Base-by-base conservation (phyloP, 257 asterid genomes). In the Ilex aquifolium region DNA sequence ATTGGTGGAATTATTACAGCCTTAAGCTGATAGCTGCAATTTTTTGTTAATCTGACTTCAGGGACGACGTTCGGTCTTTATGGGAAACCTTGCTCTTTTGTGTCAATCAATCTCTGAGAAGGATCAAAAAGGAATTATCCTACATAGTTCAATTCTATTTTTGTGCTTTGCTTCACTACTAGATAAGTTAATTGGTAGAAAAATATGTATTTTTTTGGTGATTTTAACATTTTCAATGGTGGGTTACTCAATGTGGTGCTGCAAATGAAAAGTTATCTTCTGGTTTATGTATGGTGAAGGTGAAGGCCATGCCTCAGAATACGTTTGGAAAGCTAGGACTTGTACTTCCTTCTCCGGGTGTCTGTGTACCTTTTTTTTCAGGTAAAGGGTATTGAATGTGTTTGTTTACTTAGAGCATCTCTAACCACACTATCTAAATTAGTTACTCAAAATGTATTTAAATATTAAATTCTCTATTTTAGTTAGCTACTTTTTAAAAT, bases 261-360 rank as follows among this genome's bases (percentile, higher is more conserved):
- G 8, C 42, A 36, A 4, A 4, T 36, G 42, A 36, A 36, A 36
- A 36, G 8, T 36, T 36, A 36, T 36, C 42, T 21, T 21, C 27
- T 21, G 27, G 27, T 21, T 36, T 4, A 36, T 4, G 5, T 36
- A 36, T 36, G 42, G 42, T 36, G 42, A 36, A 36, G 42, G 8
- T 8, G 60, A 21, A 21, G 1, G 60, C 62, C 57, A 67, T 49
- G 57, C 71, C 3, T 69, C 67, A 60, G 60, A 64, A 3, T 71
- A 36, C 31, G 14, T 62, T 2, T 54, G 70, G 66, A 55, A 21
- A 69, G 69, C 61, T 10, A 62, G 52, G 66, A 62, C 62, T 44
- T 54, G 65, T 65, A 64, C 44, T 68, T 62, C 70, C 12, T 54
- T 69, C 32, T 60, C 64, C 67, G 71, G 53, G n/a, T 9, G 55